Conservation (phyloP, 495 filamentous ascomycete genomes). For the Hypoxylon rickii region DNA sequence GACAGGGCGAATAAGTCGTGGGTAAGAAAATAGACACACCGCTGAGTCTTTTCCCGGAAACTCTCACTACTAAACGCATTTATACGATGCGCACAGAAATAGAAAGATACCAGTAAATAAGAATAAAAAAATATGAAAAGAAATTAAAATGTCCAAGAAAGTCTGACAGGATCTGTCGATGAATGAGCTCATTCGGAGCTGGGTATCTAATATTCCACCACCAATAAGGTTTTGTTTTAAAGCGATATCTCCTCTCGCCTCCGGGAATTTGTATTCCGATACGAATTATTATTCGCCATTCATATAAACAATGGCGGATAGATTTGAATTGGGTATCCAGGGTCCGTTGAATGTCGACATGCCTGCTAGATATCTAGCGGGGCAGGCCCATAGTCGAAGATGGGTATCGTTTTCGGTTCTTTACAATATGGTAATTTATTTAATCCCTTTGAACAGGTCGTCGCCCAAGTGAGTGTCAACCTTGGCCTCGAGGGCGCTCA, state of each 20-base stretch:
- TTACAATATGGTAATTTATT: too few species aligned
- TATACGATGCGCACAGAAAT: constrained; percentile 17
- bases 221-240: constrained; percentile 1
- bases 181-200: constrained; percentile 42
- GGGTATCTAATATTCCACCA: constrained; percentile 42
- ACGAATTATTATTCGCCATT: constrained; percentile 31
- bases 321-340: constrained; percentile 18
- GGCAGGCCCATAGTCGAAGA: constrained; percentile 18
- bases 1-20: constrained; percentile 10
- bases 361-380: not conserved
- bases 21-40: constrained; percentile 9
- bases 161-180: constrained; percentile 32
- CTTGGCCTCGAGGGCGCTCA: constrained; percentile 56
- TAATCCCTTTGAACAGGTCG: constrained; percentile 65
- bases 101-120: constrained; percentile 9
- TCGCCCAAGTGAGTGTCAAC: constrained; percentile 51
- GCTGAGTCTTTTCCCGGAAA: constrained; percentile 11
- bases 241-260: constrained; percentile 20
- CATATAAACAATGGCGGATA: constrained; percentile 25
- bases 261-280: constrained; percentile 21
- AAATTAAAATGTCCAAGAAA: constrained; percentile 22
- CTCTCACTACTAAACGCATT: constrained; percentile 28
- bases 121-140: constrained; percentile 19
- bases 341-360: constrained; percentile 5
- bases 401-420: constrained; percentile 16